Evolutionary conservation across 257 asterid species (phyloP).

Genomic region (Cordia subcordata): DNA sequence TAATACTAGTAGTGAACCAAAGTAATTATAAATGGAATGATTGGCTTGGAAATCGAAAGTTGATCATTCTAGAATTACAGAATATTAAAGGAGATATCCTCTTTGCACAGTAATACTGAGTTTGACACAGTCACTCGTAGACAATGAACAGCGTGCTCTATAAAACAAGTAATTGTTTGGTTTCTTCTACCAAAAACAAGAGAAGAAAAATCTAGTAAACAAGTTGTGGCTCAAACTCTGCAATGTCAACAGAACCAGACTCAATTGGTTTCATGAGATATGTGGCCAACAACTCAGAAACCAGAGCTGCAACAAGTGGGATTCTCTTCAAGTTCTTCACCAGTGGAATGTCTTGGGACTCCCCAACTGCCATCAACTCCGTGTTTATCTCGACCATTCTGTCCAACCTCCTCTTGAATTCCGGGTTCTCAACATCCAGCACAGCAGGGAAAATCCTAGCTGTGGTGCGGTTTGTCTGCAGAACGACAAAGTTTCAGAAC

Average conservation of each 20-base stretch:
- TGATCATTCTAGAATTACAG: background rate
- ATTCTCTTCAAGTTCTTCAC: slow-evolving; percentile 90
- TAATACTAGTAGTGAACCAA: too few species aligned
- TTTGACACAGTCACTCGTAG: background rate
- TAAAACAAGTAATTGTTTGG: background rate
- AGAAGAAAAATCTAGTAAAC: slow-evolving; percentile 36
- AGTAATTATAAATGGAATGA: too few species aligned
- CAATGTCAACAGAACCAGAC: slow-evolving; percentile 88
- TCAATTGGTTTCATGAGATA: slow-evolving; percentile 97
- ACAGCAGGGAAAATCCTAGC: slow-evolving; percentile 98
- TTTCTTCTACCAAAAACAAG: background rate
- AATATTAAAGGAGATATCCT: background rate
- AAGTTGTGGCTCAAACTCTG: slow-evolving; percentile 82
- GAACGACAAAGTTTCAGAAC: background rate
- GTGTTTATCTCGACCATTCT: slow-evolving; percentile 82
- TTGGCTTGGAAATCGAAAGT: background rate
- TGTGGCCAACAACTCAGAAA: slow-evolving; percentile 74
- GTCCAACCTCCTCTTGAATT: slow-evolving; percentile 91
- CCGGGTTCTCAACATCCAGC: slow-evolving; percentile 88
- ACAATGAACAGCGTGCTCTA: background rate
- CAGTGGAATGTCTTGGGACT: slow-evolving; percentile 53
- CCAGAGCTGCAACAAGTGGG: slow-evolving; percentile 80
- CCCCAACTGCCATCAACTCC: slow-evolving; percentile 62
- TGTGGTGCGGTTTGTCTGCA: slow-evolving; percentile 88
- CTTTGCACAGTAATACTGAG: background rate